Conservation (phyloP, 2,329 filamentous ascomycete species). For the Paramyrothecium roridum region DNA sequence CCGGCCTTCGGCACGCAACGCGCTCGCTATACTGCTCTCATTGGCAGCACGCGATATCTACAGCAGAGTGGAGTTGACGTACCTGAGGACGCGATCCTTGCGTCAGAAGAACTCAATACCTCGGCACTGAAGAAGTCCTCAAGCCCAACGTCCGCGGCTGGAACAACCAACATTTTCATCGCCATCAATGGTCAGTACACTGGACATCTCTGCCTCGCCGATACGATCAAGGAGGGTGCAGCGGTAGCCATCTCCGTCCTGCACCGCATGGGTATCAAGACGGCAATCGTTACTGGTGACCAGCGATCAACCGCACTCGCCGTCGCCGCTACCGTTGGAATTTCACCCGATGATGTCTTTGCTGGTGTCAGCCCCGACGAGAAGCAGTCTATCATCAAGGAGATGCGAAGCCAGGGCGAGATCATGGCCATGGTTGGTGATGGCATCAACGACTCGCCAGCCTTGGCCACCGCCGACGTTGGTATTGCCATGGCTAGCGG, state of each 20-base stretch:
- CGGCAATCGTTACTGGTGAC: slow-evolving; percentile 92
- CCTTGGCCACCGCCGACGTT: slow-evolving; percentile 85
- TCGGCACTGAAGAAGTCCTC: slow-evolving; percentile 33
- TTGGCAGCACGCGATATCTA: slow-evolving; percentile 81
- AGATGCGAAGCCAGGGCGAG: slow-evolving; percentile 71
- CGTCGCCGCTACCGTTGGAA: slow-evolving; percentile 80
- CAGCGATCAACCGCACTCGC: slow-evolving; percentile 79
- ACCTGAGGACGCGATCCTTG: slow-evolving; percentile 59
- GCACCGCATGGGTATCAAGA: slow-evolving; percentile 78
- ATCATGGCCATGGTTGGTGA: slow-evolving; percentile 96
- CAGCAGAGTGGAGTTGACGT: slow-evolving; percentile 66
- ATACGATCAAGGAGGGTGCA: slow-evolving; percentile 88
- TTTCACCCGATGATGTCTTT: slow-evolving; percentile 70
- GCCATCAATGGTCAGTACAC: slow-evolving; percentile 80
- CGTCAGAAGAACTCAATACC: slow-evolving; percentile 57
- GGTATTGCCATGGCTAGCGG: slow-evolving; percentile 91
- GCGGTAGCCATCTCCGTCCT: slow-evolving; percentile 78
- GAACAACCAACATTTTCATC: slow-evolving; percentile 87
- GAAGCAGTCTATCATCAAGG: slow-evolving; percentile 81
- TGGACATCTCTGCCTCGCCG: slow-evolving; percentile 79
- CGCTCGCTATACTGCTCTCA: slow-evolving; percentile 71
- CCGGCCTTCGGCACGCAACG: slow-evolving; percentile 67
- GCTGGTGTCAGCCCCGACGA: slow-evolving; percentile 88
- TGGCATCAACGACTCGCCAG: slow-evolving; percentile 97
- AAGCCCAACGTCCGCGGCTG: slow-evolving; percentile 45